A percentile compares a stretch with the other conserved stretches of the same genome.
phyloP scores from a whole-genome alignment of 1,284 basidiomycete species.

The Cryptococcus sp. region DNA sequence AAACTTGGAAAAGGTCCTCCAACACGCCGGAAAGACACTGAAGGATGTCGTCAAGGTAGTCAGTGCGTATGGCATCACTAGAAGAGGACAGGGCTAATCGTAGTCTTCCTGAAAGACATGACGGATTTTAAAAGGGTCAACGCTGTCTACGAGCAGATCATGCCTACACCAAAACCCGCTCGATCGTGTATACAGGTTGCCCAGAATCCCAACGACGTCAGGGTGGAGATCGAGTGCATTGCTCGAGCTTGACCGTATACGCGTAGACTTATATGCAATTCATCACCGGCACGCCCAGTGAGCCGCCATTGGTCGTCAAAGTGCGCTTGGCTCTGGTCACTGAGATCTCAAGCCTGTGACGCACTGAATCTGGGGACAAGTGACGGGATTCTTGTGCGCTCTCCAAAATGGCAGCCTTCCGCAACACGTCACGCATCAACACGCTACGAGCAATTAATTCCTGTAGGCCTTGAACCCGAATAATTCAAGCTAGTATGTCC shows the following conservation, averaged over 20 bases:
- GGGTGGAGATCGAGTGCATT: conserved; percentile 55
- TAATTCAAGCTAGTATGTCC: no score
- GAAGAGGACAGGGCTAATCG: neutral
- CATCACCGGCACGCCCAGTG: no score
- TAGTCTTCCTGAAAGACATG: conserved; percentile 14
- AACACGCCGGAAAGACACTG: conserved; percentile 8
- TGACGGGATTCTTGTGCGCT: no score
- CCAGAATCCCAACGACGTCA: conserved; percentile 55
- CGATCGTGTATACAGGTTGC: conserved; percentile 60
- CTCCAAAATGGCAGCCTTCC: no score
- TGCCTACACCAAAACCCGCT: conserved; percentile 24
- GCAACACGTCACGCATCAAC: no score
- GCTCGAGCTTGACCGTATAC: conserved; percentile 42
- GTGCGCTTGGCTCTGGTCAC: no score
- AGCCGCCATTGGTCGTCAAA: no score
- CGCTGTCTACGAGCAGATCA: conserved; percentile 15
- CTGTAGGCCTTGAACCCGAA: no score
- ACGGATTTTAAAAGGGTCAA: conserved; percentile 11
- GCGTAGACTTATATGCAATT: no score
- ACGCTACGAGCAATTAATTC: no score
- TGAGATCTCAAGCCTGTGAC: no score
- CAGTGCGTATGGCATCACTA: neutral
- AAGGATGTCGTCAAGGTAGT: conserved; percentile 13
- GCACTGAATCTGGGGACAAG: no score
- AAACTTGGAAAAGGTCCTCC: conserved; percentile 11